Percentiles rank a stretch among this genome's conserved stretches.
Conservation (phyloP, 179 eudicot species). For the Spergularia azorica region DNA sequence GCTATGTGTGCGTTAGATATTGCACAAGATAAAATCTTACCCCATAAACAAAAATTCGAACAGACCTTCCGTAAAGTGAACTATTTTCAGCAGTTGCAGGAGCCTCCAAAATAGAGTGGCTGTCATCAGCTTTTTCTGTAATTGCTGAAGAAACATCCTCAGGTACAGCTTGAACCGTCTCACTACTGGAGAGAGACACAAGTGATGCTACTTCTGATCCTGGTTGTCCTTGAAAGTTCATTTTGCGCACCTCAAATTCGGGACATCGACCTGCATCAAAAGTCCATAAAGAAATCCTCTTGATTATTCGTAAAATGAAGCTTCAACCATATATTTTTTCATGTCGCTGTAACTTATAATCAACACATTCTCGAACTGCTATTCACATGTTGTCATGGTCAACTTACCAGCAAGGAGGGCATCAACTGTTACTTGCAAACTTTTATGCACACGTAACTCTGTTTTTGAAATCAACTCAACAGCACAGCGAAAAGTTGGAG, state of each 20-base stretch:
- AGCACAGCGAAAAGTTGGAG: conserved; percentile 79
- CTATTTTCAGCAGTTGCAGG: conserved; percentile 32
- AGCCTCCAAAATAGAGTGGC: conserved; percentile 31
- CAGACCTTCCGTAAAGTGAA: conserved; percentile 37
- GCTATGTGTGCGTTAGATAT: neutral
- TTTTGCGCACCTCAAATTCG: conserved; percentile 64
- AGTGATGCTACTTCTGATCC: conserved; percentile 31
- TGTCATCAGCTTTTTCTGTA: conserved; percentile 34
- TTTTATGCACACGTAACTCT: conserved; percentile 72
- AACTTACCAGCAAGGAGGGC: conserved; percentile 74
- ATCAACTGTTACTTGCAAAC: conserved; percentile 89
- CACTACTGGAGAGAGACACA: conserved; percentile 30
- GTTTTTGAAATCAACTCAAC: conserved; percentile 86
- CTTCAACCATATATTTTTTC: conserved; percentile 5
- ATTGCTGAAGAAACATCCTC: conserved; percentile 34
- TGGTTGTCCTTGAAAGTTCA: conserved; percentile 45
- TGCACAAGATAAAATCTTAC: conserved; percentile 49
- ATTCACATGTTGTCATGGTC: neutral
- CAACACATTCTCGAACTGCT: conserved; percentile 10
- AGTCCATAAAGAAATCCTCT: conserved; percentile 15
- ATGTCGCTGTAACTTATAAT: neutral
- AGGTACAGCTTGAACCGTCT: conserved; percentile 31
- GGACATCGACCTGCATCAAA: conserved; percentile 76
- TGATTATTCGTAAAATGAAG: neutral
- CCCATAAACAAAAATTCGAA: conserved; percentile 79